Conservation (phyloP, 2,329 filamentous ascomycete species). For the Talaromyces sp. region DNA sequence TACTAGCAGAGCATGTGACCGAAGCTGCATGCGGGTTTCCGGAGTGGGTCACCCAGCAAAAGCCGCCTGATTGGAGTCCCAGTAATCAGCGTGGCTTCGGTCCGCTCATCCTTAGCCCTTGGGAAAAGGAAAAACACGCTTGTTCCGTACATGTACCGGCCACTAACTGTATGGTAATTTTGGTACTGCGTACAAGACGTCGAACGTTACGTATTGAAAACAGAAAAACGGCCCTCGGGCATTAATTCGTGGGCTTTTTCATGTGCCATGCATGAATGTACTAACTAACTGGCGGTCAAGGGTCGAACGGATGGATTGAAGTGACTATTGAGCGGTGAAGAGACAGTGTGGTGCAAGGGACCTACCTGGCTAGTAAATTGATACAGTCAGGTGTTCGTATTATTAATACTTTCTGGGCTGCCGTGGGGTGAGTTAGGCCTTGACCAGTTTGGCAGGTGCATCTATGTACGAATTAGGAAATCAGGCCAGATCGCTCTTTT, state of each 20-base stretch:
- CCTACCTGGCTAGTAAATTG: not conserved
- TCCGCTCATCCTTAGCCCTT: constrained; percentile 12
- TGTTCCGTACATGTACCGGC: not conserved
- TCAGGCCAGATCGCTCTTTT: not conserved
- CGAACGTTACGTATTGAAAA: too few relatives aligned
- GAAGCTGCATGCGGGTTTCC: constrained; percentile 15
- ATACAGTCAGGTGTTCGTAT: not conserved
- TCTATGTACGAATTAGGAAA: not conserved
- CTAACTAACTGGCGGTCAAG: constrained; percentile 3
- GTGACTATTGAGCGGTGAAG: not conserved
- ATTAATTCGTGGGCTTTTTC: not conserved
- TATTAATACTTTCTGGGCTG: not conserved
- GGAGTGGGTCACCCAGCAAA: constrained; percentile 1
- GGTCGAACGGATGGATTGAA: not conserved
- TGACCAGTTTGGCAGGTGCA: not conserved
- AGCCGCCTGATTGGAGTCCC: constrained; percentile 14
- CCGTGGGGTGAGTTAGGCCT: not conserved
- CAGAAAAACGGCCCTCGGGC: too few relatives aligned
- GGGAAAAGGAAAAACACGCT: too few relatives aligned
- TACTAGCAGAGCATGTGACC: constrained; percentile 13
- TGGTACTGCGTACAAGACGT: not conserved
- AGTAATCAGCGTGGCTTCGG: constrained; percentile 16
- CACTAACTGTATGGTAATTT: not conserved
- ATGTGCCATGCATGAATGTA: not conserved
- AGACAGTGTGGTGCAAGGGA: not conserved